Evolutionary conservation across 1,139 yeast species (phyloP), one percentile per base, ranked within the genome.

Genomic region (Zygoascus sp.): DNA sequence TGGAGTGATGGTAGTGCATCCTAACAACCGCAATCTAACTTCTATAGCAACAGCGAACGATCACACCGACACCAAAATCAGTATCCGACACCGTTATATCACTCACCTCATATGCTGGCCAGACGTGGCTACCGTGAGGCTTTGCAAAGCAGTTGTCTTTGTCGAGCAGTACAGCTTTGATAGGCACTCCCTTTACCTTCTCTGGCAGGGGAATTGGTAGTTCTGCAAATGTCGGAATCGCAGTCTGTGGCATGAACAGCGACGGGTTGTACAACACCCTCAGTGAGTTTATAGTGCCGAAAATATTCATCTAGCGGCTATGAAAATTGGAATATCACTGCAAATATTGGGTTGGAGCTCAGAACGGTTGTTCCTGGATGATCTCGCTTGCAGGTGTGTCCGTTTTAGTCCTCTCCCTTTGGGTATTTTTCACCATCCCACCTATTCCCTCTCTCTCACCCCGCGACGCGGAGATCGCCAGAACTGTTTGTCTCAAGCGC

Each of bases 71-170:
- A n/a, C n/a, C n/a, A n/a, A n/a, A n/a, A n/a, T n/a, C n/a, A n/a
- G n/a, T n/a, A n/a, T n/a, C n/a, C n/a, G n/a, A n/a, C n/a, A n/a
- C n/a, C n/a, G n/a, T n/a, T 25, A 25, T 3, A 11, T 8, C 25
- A 64, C 69, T 46, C 54, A 62, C 68, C 38, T 59, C 57, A 59
- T 89, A 88, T 1, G 69, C 84, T 0, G 86, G 89, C 87, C 89
- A 89, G 1, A 92, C 84, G 51, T 79, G 76, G 56, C 83, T 84
- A 49, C 81, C 84, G 50, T 87, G 85, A 41, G 94, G 95, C 55
- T 76, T 75, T 3, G 98, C 95, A 64, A 92, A 85, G 61, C 97
- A 92, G 63, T 92, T 94, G 66, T 92, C 99, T 64, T 94, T 92
- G 63, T 92, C 99, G 23, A 92, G 72, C 0, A 92, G 94, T 2